Conservation (phyloP, 192 early-diverging fungal genomes). For the Allomyces arbusculus region DNA sequence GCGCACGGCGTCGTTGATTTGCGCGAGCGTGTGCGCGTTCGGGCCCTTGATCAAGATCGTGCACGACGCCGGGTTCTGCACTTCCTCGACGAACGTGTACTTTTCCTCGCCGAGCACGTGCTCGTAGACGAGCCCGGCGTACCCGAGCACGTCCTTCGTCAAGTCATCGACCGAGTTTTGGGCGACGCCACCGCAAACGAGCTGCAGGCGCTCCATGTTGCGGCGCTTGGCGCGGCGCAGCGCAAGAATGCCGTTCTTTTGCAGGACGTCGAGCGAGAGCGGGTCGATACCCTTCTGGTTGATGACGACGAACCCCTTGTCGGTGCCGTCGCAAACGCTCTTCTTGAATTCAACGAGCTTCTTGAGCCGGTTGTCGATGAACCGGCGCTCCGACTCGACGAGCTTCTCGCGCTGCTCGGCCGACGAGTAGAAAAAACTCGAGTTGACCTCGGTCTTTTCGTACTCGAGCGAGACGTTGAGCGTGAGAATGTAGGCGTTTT, state of each 20-base stretch:
- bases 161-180: constrained; percentile 98
- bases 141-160: constrained; percentile 56
- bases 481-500: constrained; percentile 76
- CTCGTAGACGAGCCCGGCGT: constrained; percentile 85
- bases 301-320: constrained; percentile 85
- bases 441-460: constrained; percentile 85
- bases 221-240: constrained; percentile 92
- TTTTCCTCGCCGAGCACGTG: constrained; percentile 96
- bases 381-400: constrained; percentile 88
- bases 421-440: constrained; percentile 92
- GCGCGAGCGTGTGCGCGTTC: constrained; percentile 74
- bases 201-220: constrained; percentile 97
- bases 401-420: constrained; percentile 97
- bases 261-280: constrained; percentile 83
- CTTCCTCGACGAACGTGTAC: constrained; percentile 96
- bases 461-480: constrained; percentile 97
- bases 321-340: constrained; percentile 58
- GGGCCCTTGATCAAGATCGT: constrained; percentile 92
- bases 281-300: constrained; percentile 99
- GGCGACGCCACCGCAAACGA: constrained; percentile 81
- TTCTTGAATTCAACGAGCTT: constrained; percentile 96
- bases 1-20: constrained; percentile 94
- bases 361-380: constrained; percentile 81
- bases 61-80: constrained; percentile 67
- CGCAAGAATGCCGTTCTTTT: constrained; percentile 86